Base-by-base conservation (phyloP, 257 asterid species). In the Ilex asprella region DNA sequence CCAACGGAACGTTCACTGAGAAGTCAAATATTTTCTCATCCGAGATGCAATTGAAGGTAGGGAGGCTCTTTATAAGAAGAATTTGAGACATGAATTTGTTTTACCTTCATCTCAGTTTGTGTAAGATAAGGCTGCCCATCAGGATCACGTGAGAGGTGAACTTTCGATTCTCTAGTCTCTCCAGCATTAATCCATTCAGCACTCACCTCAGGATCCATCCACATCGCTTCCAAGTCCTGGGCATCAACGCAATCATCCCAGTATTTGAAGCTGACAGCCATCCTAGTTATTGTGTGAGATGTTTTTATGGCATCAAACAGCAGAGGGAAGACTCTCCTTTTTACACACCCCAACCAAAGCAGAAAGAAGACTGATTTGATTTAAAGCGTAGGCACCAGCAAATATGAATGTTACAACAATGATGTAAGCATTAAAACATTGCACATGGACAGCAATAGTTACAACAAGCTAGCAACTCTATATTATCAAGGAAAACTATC, bases 71-170 rank as follows among this genome's bases (percentile, higher is more conserved):
- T 49, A 0, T 49, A 12, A 49, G 54, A 49, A 49, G 10, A 49
- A 49, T 6, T 3, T 12, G n/a, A 49, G 16, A 2, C 10, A 11
- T 39, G 41, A 53, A 49, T 67, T 39, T 16, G 62, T 41, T 65
- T 81, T 67, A 92, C 99, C 96, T 82, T 86, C 94, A 92, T 89
- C 86, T 92, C 99, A 10, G 89, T 89, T 66, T 86, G 97, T 46
- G 99, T 92, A 66, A 92, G 72, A 74, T 77, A 92, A 67, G 91
- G 87, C 47, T 89, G 96, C 30, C 97, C 97, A 53, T 92, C 99
- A 16, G 89, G 91, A 83, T 92, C 97, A 46, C 97, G 99, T 13
- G 99, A 83, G 60, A 92, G 89, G 76, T 86, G 96, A 73, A 89
- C 85, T 73, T 81, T 86, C 51, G 87, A 81, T 52, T 91, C 99